Conservation (phyloP, 1,284 basidiomycete species). For the Gomphus bonarii region DNA sequence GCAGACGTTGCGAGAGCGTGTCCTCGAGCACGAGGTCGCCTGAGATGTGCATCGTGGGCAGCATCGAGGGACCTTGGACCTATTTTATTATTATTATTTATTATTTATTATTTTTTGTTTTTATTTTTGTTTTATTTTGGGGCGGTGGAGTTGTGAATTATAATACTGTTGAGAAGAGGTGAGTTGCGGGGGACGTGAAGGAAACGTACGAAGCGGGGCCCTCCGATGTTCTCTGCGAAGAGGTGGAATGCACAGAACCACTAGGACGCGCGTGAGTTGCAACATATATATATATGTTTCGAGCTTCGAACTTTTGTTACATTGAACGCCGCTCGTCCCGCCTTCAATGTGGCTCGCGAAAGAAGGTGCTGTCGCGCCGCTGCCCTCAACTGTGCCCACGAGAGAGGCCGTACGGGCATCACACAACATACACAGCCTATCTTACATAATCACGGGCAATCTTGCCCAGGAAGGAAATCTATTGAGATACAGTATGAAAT, state of each 20-base stretch:
- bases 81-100: slow-evolving; percentile 13
- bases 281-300: not conserved
- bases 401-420: not conserved
- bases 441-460: not conserved
- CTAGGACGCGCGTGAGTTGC: not conserved
- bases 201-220: slow-evolving; percentile 37
- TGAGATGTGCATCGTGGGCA: slow-evolving; percentile 60
- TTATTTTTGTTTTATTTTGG: too few species aligned
- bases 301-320: not conserved
- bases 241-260: slow-evolving; percentile 27
- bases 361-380: not conserved
- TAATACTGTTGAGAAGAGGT: too few species aligned
- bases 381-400: not conserved
- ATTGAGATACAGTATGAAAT: not conserved
- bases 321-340: not conserved
- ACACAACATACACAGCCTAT: not conserved
- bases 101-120: too few species aligned
- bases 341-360: not conserved
- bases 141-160: too few species aligned
- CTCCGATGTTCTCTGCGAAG: slow-evolving; percentile 48
- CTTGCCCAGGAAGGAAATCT: not conserved
- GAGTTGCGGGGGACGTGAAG: not conserved
- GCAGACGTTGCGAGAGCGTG: slow-evolving; percentile 44
- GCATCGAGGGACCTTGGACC: slow-evolving; percentile 73
- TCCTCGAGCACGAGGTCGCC: slow-evolving; percentile 60